Percentiles rank a stretch among this genome's conserved stretches.
phyloP scores from a whole-genome alignment of 306 rosid species.

The Lupinus albus region DNA sequence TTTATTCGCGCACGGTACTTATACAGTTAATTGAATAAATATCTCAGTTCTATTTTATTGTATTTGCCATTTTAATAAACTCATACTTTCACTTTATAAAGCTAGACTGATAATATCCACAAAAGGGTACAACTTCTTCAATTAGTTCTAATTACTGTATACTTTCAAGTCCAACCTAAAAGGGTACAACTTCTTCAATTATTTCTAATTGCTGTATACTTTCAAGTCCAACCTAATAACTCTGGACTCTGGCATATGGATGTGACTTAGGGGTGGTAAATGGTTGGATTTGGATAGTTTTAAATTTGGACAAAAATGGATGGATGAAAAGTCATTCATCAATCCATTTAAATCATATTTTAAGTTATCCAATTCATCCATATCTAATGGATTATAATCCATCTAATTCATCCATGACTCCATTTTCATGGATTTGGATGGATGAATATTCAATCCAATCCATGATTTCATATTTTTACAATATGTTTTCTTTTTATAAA shows the following conservation, averaged over 20 bases:
- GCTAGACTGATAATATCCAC: background rate
- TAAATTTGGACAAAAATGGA: too few relatives aligned
- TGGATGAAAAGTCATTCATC: too few relatives aligned
- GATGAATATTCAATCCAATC: too few relatives aligned
- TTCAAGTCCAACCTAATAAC: constrained; percentile 26
- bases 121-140: constrained; percentile 1
- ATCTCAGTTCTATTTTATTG: background rate
- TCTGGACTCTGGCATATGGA: constrained; percentile 37
- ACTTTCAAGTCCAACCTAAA: constrained; percentile 16
- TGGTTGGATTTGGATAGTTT: too few relatives aligned
- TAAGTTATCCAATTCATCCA: too few relatives aligned
- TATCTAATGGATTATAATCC: too few relatives aligned
- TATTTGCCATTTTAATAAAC: constrained; percentile 16
- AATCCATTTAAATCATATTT: too few relatives aligned
- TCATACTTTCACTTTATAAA: background rate
- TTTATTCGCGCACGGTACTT: constrained; percentile 30
- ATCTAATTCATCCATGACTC: too few relatives aligned
- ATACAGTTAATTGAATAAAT: background rate
- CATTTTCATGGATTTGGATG: too few relatives aligned
- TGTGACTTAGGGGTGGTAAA: too few relatives aligned
- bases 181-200: background rate
- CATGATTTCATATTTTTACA: too few relatives aligned
- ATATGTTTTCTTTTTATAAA: too few relatives aligned
- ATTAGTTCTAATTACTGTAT: constrained; percentile 11
- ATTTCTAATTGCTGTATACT: constrained; percentile 16